Conservation (phyloP, 1,284 basidiomycete genomes). For the Austroboletus niveus region DNA sequence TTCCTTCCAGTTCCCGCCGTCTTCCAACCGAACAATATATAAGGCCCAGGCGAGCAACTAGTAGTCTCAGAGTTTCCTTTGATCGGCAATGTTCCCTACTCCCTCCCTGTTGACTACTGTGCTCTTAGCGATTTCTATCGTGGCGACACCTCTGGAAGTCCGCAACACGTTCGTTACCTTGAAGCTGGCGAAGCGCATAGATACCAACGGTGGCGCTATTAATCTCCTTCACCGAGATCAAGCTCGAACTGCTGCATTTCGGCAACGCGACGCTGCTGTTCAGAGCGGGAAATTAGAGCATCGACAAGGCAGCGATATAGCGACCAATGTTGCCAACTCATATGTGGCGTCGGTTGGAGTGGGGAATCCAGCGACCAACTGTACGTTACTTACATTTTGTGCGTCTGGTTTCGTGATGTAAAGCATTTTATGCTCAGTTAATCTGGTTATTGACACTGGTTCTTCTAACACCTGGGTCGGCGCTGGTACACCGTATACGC, state of each 20-base stretch:
- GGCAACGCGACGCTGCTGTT: conserved; percentile 36
- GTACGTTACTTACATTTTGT: conserved; percentile 32
- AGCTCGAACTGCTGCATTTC: conserved; percentile 46
- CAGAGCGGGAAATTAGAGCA: conserved; percentile 35
- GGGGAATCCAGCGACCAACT: conserved; percentile 56
- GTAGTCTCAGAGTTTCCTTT: background rate
- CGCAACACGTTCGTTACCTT: conserved; percentile 40
- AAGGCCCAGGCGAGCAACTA: conserved; percentile 1
- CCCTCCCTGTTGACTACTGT: conserved; percentile 38
- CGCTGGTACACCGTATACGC: conserved; percentile 43
- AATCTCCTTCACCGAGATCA: conserved; percentile 55
- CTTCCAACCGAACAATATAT: conserved; percentile 16
- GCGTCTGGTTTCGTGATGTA: background rate
- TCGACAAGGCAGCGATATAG: conserved; percentile 32
- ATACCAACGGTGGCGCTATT: conserved; percentile 44
- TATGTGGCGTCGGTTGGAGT: conserved; percentile 57
- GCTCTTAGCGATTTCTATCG: conserved; percentile 46
- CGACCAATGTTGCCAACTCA: conserved; percentile 46
- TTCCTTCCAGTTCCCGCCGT: too few relatives aligned
- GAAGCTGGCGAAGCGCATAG: conserved; percentile 49
- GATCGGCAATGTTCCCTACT: conserved; percentile 28
- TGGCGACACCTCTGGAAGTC: conserved; percentile 43
- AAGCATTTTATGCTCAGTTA: conserved; percentile 14
- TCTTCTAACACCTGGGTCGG: conserved; percentile 69
- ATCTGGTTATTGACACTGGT: conserved; percentile 28